Base-by-base conservation (phyloP, 441 rosid species). In the Pelargonium exstipulatum region DNA sequence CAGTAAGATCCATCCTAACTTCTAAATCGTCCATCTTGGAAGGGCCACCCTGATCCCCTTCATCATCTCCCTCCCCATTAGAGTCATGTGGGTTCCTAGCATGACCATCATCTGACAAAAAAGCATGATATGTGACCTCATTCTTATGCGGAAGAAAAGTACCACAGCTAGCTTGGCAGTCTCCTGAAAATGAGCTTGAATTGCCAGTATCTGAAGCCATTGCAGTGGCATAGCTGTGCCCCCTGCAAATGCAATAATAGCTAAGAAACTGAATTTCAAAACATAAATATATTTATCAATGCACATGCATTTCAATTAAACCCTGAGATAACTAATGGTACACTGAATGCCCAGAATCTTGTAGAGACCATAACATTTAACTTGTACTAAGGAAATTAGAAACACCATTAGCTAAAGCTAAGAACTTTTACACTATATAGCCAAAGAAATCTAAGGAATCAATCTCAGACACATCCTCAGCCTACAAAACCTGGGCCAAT, bases 1-100 rank as follows among this genome's bases (percentile, higher is more conserved):
- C 96, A 0, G 96, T 90, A 72, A 95, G 91, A 87, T 95, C 99
- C 89, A 95, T 90, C 66, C 85, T 87, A 70, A 89, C 81, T 82
- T 86, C 88, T 4, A 73, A 75, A 71, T 86, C 90, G 71, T 88
- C 96, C 0, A 74, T 13, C 55, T 83, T 83, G 60, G 85, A 75
- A 73, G 80, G 77, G 42, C 75, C 83, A 66, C 67, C 78, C 66
- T 78, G 89, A 69, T 85, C 86, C 61, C 71, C 62, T 37, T 78
- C 84, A 17, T 79, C 85, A 65, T 82, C 91, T 65, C 79, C 83
- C 49, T 69, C 86, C 43, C 84, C 86, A 60, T 53, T 64, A 48
- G 78, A 63, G 51, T 73, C 83, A n/a, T 80, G 43, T 17, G 77
- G 70, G 73, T 61, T 76, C 49, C 77, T 89, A 68, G 82, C 76